These are phyloP conservation scores for Mycena rebaudengoi DNA, from an alignment of 768 basidiomycete genomes.

Conservation along the genomic window DNA sequence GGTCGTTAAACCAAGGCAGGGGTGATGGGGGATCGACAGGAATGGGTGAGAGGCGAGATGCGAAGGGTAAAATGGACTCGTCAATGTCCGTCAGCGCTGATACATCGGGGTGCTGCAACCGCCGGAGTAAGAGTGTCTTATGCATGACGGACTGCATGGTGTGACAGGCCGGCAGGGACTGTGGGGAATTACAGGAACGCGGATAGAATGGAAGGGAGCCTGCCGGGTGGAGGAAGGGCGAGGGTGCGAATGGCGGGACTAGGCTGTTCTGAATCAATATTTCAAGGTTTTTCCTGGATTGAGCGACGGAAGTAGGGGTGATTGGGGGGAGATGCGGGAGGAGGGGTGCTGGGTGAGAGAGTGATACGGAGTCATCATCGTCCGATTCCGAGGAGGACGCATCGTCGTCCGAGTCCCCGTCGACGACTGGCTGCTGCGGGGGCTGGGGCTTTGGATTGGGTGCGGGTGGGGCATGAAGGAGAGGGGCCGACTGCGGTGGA, in stretches of 20 bases:
- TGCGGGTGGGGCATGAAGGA: slow-evolving; percentile 31
- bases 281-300: slow-evolving; percentile 49
- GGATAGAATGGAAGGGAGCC: slow-evolving; percentile 56
- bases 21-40: slow-evolving; percentile 18
- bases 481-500: slow-evolving; percentile 32
- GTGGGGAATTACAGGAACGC: slow-evolving; percentile 60
- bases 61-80: slow-evolving; percentile 26
- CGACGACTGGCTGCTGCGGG: slow-evolving; percentile 28
- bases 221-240: slow-evolving; percentile 57
- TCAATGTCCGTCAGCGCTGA: slow-evolving; percentile 13
- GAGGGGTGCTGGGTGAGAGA: slow-evolving; percentile 17
- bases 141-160: slow-evolving; percentile 56
- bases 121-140: slow-evolving; percentile 59
- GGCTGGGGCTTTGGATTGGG: slow-evolving; percentile 24
- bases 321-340: slow-evolving; percentile 21
- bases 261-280: slow-evolving; percentile 58
- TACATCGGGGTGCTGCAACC: slow-evolving; percentile 44
- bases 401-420: slow-evolving; percentile 37
- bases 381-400: slow-evolving; percentile 49
- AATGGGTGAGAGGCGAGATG: slow-evolving; percentile 24
- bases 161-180: slow-evolving; percentile 43
- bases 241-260: slow-evolving; percentile 46
- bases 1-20: slow-evolving; percentile 22
- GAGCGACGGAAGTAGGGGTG: slow-evolving; percentile 37
- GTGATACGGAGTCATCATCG: slow-evolving; percentile 36